These are phyloP conservation scores for Leptographium flavum DNA, from an alignment of 2,329 filamentous ascomycete genomes.

Conservation along the genomic window DNA sequence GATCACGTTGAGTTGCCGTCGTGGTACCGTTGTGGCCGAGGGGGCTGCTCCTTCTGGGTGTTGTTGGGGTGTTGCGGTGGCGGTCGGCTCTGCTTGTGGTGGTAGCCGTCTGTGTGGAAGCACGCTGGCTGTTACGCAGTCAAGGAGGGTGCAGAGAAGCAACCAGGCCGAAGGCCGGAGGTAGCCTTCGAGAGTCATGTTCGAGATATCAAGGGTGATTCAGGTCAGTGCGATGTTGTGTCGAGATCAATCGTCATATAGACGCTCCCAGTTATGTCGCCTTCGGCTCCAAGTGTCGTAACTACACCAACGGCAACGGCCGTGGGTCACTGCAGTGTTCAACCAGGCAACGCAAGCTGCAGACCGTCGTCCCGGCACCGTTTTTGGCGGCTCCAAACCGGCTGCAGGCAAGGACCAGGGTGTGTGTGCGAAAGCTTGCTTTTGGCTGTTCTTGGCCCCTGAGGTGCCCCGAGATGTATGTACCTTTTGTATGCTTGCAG, in stretches of 20 bases:
- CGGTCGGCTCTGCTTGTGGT: neutral
- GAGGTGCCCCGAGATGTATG: too few relatives aligned
- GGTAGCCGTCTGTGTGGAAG: conserved; percentile 7
- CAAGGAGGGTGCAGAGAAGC: conserved; percentile 14
- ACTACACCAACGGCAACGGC: neutral
- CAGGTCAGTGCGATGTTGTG: too few relatives aligned
- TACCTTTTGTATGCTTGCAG: too few relatives aligned
- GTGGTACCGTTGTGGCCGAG: conserved; percentile 13
- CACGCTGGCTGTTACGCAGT: conserved; percentile 14
- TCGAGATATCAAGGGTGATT: too few relatives aligned
- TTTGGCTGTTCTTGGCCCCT: too few relatives aligned
- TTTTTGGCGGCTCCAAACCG: neutral
- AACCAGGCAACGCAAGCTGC: neutral
- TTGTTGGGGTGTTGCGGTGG: too few relatives aligned
- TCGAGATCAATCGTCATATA: neutral
- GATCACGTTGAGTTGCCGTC: conserved; percentile 18
- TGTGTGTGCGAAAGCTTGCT: too few relatives aligned
- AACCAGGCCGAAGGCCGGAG: conserved; percentile 16
- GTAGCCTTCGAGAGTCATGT: conserved; percentile 13
- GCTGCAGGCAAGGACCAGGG: neutral
- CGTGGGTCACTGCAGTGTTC: neutral
- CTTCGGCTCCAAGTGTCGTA: too few relatives aligned
- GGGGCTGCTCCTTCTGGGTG: conserved; percentile 7
- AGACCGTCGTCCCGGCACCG: neutral
- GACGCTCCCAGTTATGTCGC: too few relatives aligned